These are phyloP conservation scores for Polygonum aviculare DNA, from an alignment of 148 eudicot species.

Conservation along the genomic window DNA sequence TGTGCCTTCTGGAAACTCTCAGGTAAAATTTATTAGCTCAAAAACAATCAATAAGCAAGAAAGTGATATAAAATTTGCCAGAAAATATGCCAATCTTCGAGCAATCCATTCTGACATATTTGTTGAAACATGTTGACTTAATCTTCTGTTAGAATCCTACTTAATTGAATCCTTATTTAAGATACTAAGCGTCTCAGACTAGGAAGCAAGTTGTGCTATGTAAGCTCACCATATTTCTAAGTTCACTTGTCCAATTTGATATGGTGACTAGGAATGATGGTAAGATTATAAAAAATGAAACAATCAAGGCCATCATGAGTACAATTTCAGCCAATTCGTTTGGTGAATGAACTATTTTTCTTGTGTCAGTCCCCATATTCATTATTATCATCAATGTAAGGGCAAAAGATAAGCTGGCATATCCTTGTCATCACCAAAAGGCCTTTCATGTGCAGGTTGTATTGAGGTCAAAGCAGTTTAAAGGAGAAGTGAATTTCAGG, in stretches of 20 bases:
- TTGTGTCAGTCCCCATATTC: not conserved
- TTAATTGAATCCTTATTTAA: not conserved
- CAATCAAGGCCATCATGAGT: not conserved
- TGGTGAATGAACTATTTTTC: not conserved
- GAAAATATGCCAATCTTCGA: not conserved
- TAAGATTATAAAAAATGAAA: too few species aligned
- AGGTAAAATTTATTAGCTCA: constrained; percentile 28
- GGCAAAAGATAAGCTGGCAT: not conserved
- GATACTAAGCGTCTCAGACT: not conserved
- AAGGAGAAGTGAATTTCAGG: constrained; percentile 90
- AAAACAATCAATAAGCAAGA: not conserved
- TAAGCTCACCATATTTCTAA: not conserved
- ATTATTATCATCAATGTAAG: not conserved
- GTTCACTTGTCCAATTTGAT: not conserved
- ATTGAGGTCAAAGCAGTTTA: constrained; percentile 66
- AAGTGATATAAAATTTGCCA: not conserved
- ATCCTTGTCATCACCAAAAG: not conserved
- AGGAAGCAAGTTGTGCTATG: not conserved
- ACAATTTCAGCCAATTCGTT: not conserved
- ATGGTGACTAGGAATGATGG: not conserved
- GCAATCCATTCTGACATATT: not conserved
- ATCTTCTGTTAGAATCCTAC: not conserved
- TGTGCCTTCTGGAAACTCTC: constrained; percentile 75
- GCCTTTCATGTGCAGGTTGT: constrained; percentile 39
- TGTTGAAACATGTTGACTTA: not conserved